Base-by-base conservation (phyloP, 2,329 filamentous ascomycete genomes). In the Colletotrichum truncatum region DNA sequence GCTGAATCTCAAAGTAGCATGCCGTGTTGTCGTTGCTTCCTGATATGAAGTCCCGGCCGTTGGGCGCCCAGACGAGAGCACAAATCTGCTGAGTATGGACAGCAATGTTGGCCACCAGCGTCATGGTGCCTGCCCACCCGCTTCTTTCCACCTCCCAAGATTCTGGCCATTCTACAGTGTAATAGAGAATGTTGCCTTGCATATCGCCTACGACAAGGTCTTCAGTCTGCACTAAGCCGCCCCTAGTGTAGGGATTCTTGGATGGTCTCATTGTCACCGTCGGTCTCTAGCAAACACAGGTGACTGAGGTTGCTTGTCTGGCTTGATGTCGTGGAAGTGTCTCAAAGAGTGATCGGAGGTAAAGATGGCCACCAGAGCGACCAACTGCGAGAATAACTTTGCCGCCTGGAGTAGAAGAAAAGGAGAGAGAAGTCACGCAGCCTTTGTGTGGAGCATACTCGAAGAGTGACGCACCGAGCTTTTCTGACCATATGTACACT, bases 21-120 rank as follows among this genome's bases (percentile, higher is more conserved):
- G 95, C 97, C 3, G 89, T 78, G 73, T 98, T 98, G 80, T 99
- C 96, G 74, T 99, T 98, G 23, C 93, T 93, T 6, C 96, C 94
- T 4, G 93, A 94, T 12, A 93, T 93, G 75, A 99, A 94, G 34
- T 89, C 84, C 3, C 84, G 84, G 4, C 93, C 93, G 71, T 93
- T 88, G 3, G 83, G 81, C 4, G 93, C 94, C 93, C 94, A 98
- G 3, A 92, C 87, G n/a, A 99, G 82, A 1, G 95, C 95, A 73
- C 96, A 99, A 58, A 99, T 91, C 73, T 98, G 94, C 77, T 98
- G 94, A 2, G 85, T 88, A 75, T 98, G 95, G 7, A 93, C 88
- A 30, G 85, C 85, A 70, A 98, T 90, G 69, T 90, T 89, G 21
- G 91, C 90, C 54, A 97, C 81, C 23, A 98, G 82, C 2, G 87